Base-by-base conservation (phyloP, 2,329 filamentous ascomycete species). In the Trichoderma cornu-damae region DNA sequence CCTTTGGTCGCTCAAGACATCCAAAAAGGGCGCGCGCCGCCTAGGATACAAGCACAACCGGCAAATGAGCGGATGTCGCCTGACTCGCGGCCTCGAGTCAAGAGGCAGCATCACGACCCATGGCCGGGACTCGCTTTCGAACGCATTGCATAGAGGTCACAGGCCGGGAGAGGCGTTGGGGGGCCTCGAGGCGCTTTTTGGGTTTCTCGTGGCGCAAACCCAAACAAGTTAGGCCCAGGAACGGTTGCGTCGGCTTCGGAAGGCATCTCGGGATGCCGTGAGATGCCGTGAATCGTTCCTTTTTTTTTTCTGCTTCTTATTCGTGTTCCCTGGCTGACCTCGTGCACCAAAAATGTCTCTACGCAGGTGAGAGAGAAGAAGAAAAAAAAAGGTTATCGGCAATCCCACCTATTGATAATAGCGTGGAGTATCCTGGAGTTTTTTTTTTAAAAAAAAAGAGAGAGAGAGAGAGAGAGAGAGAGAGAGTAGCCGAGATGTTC, bases 191-290 rank as follows among this genome's bases (percentile, higher is more conserved):
- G 40, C 40, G 28, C 40, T 55, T 18, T 38, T 38, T 34, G 30
- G n/a, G n/a, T n/a, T 47, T 55, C 51, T 55, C 51, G 51, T 55
- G 51, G 42, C 16, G 51, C 32, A 55, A 8, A 9, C 24, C 42
- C 16, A 30, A 22, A 30, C 4, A 30, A 55, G 51, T 38, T 47
- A 55, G 51, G 14, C 12, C 32, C 51, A 55, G 51, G 51, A 55
- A 55, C 51, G 42, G n/a, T 28, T 11, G 32, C 42, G 35, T 20
- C 48, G 35, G 48, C 14, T 40, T 18, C 3, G 47, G 9, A 20
- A 11, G 5, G 35, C 16, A n/a, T 37, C 40, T 54, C 38, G 51
- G 38, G 38, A 7, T 14, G 28, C 16, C 34, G 7, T 16, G 32
- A 20, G 38, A 7, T 14, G 28, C 16, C 34, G 7, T 16, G 32